A percentile compares a stretch with the other conserved stretches of the same genome.
Conservation (phyloP, 2,329 filamentous ascomycete species). For the Achaetomium macrosporum region DNA sequence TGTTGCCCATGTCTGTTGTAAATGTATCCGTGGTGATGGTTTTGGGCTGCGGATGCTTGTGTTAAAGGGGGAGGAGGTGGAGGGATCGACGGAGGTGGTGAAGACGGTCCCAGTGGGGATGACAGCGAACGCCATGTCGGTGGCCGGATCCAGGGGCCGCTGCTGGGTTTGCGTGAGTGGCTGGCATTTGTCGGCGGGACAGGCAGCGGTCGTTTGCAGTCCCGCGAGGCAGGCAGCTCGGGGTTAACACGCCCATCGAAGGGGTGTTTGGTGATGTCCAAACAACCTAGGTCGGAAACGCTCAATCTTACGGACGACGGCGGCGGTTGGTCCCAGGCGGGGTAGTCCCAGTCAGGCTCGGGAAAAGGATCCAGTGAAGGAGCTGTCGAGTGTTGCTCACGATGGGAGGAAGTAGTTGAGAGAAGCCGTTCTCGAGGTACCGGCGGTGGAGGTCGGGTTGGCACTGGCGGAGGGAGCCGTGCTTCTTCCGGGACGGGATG, state of each 20-base stretch:
- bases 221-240: not conserved
- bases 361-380: not conserved
- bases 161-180: conserved; percentile 11
- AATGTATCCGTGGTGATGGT: not conserved
- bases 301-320: not conserved
- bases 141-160: conserved; percentile 6
- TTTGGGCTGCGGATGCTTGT: not conserved
- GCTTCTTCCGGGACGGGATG: not conserved
- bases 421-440: not conserved
- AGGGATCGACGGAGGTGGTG: not conserved
- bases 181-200: not conserved
- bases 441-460: conserved; percentile 6
- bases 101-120: not conserved
- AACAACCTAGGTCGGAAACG: not conserved
- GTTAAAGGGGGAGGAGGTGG: not conserved
- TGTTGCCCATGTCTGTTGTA: conserved; percentile 4
- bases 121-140: conserved; percentile 10
- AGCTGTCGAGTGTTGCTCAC: not conserved
- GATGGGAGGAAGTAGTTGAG: not conserved
- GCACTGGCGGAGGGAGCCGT: not conserved
- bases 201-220: not conserved
- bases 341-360: not conserved
- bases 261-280: not conserved
- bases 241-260: not conserved
- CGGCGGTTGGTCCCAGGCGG: not conserved